Conservation (phyloP, 2,329 filamentous ascomycete species). For the Monilinia fructicola region DNA sequence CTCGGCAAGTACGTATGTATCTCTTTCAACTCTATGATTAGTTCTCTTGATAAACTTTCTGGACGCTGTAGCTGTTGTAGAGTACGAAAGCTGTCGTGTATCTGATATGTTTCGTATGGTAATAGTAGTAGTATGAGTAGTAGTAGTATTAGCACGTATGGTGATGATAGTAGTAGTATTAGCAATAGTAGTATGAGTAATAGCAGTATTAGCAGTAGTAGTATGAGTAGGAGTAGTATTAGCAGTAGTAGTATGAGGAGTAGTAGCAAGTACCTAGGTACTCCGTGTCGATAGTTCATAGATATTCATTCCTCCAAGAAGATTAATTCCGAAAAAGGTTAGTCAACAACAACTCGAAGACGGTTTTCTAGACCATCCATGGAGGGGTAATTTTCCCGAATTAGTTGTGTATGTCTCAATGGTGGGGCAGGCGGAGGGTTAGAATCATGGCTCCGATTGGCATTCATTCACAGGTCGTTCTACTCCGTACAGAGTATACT, state of each 20-base stretch:
- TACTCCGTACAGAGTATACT: too few relatives aligned
- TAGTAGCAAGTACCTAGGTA: too few relatives aligned
- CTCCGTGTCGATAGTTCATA: too few relatives aligned
- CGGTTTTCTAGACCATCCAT: neutral
- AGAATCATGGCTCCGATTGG: neutral
- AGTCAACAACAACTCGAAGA: neutral
- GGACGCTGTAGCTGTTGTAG: neutral
- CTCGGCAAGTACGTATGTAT: too few relatives aligned
- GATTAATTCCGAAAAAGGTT: neutral
- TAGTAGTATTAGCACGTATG: too few relatives aligned
- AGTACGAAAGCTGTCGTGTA: neutral
- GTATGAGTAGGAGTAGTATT: too few relatives aligned
- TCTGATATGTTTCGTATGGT: too few relatives aligned
- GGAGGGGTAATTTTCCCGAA: slow-evolving; percentile 8
- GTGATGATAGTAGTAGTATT: too few relatives aligned
- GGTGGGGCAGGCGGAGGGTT: neutral
- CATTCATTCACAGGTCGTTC: neutral
- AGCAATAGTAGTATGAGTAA: too few relatives aligned
- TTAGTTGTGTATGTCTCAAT: neutral
- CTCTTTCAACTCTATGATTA: neutral
- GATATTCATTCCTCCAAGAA: neutral
- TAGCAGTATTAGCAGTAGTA: too few relatives aligned
- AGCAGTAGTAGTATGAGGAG: too few relatives aligned
- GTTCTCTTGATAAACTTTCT: neutral
- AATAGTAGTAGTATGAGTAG: too few relatives aligned